Percentiles rank a stretch among this genome's conserved stretches.
Conservation (phyloP, 441 rosid genomes). For the Pelargonium fulgidum region DNA sequence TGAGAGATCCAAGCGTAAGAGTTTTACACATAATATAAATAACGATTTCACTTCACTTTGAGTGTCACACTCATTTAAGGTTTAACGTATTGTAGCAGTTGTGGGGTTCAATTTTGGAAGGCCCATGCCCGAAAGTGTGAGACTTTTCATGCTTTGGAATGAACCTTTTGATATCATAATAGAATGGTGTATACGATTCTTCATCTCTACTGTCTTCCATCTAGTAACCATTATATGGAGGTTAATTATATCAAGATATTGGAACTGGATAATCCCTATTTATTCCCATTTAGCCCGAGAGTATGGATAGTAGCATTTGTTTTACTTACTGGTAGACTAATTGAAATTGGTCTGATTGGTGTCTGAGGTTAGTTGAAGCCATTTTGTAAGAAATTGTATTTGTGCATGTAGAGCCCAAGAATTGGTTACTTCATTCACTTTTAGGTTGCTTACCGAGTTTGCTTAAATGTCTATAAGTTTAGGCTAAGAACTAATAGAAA, state of each 20-base stretch:
- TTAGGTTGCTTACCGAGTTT: not conserved
- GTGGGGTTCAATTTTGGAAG: not conserved
- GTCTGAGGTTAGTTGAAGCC: not conserved
- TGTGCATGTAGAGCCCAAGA: not conserved
- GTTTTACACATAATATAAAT: conserved; percentile 9
- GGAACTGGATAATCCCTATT: not conserved
- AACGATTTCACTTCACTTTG: conserved; percentile 6
- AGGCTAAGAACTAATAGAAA: not conserved
- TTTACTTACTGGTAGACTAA: not conserved
- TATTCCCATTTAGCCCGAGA: not conserved
- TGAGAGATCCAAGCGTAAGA: conserved; percentile 75
- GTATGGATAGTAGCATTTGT: not conserved
- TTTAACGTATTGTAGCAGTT: not conserved
- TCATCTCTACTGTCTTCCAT: not conserved
- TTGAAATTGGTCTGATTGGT: not conserved
- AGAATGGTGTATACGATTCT: not conserved
- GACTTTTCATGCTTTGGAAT: conserved; percentile 1
- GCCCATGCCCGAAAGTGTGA: not conserved
- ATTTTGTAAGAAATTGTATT: conserved; percentile 1
- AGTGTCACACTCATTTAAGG: not conserved
- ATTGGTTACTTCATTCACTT: not conserved
- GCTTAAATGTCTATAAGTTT: not conserved
- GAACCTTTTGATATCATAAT: not conserved
- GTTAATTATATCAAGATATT: not conserved
- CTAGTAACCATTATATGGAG: not conserved